Percentiles rank a stretch among this genome's conserved stretches.
Conservation (phyloP, 176 grass and related monocot species). For the Aegilops umbellulata region DNA sequence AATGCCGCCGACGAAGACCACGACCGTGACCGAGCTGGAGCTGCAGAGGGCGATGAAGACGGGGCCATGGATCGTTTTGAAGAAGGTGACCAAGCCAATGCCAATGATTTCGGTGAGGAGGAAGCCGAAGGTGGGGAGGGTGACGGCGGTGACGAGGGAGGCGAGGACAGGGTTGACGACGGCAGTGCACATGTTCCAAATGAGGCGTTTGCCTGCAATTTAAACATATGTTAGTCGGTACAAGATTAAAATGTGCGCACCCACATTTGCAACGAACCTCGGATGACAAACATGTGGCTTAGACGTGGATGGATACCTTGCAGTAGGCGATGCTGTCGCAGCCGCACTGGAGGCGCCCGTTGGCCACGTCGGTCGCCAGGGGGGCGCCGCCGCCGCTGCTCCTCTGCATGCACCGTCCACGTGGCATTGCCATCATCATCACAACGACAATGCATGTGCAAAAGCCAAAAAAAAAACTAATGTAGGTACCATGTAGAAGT, state of each 20-base stretch:
- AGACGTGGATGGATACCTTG: slow-evolving; percentile 26
- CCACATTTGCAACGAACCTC: not conserved
- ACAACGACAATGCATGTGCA: not conserved
- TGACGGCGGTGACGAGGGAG: not conserved
- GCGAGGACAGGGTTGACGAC: not conserved
- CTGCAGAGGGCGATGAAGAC: not conserved
- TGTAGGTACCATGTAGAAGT: slow-evolving; percentile 56
- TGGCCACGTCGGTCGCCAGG: slow-evolving; percentile 66
- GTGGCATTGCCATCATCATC: not conserved
- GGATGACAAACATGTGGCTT: not conserved
- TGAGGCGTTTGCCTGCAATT: not conserved
- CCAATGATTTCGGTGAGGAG: not conserved
- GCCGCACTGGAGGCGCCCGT: slow-evolving; percentile 76
- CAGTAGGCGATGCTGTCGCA: slow-evolving; percentile 67
- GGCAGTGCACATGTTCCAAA: not conserved
- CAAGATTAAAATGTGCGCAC: not conserved
- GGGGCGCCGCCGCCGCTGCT: slow-evolving; percentile 80
- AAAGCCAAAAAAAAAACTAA: not conserved
- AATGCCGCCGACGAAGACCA: not conserved
- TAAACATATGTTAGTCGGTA: not conserved
- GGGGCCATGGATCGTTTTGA: too few relatives aligned
- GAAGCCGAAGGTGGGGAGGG: not conserved
- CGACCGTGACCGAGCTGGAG: not conserved
- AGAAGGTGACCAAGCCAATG: not conserved
- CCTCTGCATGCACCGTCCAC: slow-evolving; percentile 23